These are phyloP conservation scores for Penicillium sp. DNA, from an alignment of 2,329 filamentous ascomycete genomes.

Conservation along the genomic window DNA sequence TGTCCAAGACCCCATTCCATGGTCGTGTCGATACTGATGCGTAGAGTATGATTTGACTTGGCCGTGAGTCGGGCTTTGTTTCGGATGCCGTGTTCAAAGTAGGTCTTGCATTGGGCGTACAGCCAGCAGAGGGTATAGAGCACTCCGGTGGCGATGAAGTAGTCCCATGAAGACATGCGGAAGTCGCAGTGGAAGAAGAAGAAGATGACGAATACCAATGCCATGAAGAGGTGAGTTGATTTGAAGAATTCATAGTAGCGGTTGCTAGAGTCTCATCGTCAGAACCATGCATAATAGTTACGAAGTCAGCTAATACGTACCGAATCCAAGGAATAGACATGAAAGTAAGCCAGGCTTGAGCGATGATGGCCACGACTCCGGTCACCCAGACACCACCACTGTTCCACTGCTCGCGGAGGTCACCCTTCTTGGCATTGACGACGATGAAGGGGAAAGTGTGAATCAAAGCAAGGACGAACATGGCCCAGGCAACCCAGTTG, in stretches of 20 bases:
- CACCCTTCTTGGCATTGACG: constrained; percentile 44
- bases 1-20: constrained; percentile 51
- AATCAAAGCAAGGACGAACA: constrained; percentile 51
- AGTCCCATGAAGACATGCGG: constrained; percentile 55
- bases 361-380: constrained; percentile 50
- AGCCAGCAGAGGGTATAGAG: constrained; percentile 49
- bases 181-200: constrained; percentile 59
- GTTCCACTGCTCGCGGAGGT: constrained; percentile 45
- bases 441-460: constrained; percentile 58
- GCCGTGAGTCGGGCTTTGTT: constrained; percentile 41
- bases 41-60: constrained; percentile 41
- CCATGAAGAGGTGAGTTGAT: constrained; percentile 50
- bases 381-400: constrained; percentile 49
- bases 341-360: constrained; percentile 53
- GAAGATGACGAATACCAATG: constrained; percentile 52
- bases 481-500: constrained; percentile 49
- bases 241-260: constrained; percentile 60
- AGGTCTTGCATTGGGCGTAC: constrained; percentile 46
- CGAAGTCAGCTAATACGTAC: constrained; percentile 7
- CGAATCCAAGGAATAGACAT: constrained; percentile 26
- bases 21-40: constrained; percentile 43
- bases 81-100: constrained; percentile 47
- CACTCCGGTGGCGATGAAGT: constrained; percentile 54
- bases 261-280: constrained; percentile 35
- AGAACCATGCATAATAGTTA: not conserved